Evolutionary conservation across 306 rosid genomes (phyloP), one percentile per base, ranked within the genome.

Genomic region (Acacia confusa): DNA sequence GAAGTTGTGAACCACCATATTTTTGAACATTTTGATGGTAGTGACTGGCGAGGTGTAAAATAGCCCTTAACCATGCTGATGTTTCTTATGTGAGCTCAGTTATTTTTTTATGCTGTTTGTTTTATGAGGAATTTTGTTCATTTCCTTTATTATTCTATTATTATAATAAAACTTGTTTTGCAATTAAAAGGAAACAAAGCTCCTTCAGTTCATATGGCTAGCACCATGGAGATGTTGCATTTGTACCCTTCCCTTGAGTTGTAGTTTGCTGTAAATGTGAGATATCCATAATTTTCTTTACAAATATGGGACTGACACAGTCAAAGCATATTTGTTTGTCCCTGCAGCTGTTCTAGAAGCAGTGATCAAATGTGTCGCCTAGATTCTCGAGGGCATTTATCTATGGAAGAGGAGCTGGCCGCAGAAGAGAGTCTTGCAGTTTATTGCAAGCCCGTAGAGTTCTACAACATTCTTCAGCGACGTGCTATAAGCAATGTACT

Each of bases 391-490:
- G 87, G 58, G 81, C 87, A 82, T 57, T 79, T 93, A 86, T 86
- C 99, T 79, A 78, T 53, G 0, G 94, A 88, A 81, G 97, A 95
- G 85, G 93, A 81, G 84, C 57, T 65, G 48, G 93, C 80, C 58
- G 94, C 97, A 19, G 92, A 88, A 82, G 89, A 87, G 79, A 92
- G 91, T 86, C 83, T 95, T 44, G 70, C 93, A n/a, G 22, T 78
- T 67, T 93, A 88, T 85, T 93, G 98, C 94, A 79, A 87, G 88
- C 98, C 97, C 25, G 87, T 92, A 32, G 98, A 92, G 82, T 77
- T 93, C 47, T 95, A 95, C 91, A 93, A 95, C 91, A 76, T 79
- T 69, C 83, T 95, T 80, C 90, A 64, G 61, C 87, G 84, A 43
- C 98, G 94, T 3, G 88, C 90, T 43, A 74, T 57, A 25, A 48